Evolutionary conservation across 257 asterid species (phyloP).

Genomic region (Ballota nigra): DNA sequence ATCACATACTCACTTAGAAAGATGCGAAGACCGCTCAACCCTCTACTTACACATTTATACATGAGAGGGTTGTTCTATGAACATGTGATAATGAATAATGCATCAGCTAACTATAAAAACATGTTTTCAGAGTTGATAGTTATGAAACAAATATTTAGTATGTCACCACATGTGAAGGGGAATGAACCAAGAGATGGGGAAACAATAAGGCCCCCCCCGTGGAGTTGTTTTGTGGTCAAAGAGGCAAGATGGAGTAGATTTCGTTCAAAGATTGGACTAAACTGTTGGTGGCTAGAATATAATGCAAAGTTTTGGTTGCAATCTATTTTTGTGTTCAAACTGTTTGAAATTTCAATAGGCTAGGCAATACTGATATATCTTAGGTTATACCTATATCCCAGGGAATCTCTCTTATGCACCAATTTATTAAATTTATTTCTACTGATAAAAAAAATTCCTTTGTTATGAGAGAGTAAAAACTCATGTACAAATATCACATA

Average conservation of each 20-base stretch:
- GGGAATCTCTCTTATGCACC: too few species aligned
- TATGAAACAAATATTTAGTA: constrained; percentile 4
- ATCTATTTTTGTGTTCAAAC: too few species aligned
- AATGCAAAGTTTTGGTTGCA: too few species aligned
- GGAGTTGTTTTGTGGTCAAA: too few species aligned
- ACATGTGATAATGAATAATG: background rate
- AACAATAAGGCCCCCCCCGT: background rate
- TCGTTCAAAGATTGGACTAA: too few species aligned
- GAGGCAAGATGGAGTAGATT: too few species aligned
- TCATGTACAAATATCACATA: background rate
- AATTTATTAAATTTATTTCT: too few species aligned
- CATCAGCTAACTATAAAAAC: background rate
- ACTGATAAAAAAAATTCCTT: too few species aligned
- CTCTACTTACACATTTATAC: background rate
- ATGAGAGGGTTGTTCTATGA: background rate
- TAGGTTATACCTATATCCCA: too few species aligned
- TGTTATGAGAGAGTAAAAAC: background rate
- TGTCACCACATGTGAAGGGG: background rate
- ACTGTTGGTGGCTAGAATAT: too few species aligned
- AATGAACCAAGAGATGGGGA: background rate
- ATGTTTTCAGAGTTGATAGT: background rate
- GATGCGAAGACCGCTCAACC: background rate
- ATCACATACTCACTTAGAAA: background rate
- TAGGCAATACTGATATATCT: too few species aligned
- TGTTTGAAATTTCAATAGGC: too few species aligned